Percentiles rank a stretch among this genome's conserved stretches.
phyloP scores from a whole-genome alignment of 306 rosid species.

The Prunus kanzakura region DNA sequence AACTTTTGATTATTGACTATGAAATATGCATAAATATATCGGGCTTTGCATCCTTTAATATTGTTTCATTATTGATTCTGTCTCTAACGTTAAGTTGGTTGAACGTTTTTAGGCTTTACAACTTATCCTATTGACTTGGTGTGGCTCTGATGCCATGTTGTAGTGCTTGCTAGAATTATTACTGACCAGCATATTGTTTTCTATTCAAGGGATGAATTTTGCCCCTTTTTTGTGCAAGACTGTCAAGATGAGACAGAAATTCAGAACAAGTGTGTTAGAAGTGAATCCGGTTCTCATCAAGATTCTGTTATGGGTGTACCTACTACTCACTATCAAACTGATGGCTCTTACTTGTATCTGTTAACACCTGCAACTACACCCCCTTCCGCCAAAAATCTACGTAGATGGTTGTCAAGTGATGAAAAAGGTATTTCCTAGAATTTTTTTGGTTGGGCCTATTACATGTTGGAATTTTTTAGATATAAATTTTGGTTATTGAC shows the following conservation, averaged over 20 bases:
- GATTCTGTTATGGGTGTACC: conserved; percentile 41
- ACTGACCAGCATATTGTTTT: conserved; percentile 28
- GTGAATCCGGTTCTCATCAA: conserved; percentile 34
- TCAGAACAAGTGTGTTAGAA: conserved; percentile 27
- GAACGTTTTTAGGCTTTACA: no score
- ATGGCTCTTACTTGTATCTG: conserved; percentile 66
- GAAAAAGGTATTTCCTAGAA: no score
- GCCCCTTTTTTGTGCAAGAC: conserved; percentile 45
- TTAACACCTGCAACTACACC: conserved; percentile 70
- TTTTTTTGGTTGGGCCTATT: no score
- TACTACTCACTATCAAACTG: conserved; percentile 59
- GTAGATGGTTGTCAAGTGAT: conserved; percentile 57
- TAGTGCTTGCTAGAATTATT: conserved; percentile 22
- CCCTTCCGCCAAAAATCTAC: conserved; percentile 58
- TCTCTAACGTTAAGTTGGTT: no score
- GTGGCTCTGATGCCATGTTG: no score
- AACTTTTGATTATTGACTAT: no score
- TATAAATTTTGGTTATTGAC: no score
- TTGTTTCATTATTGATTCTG: no score
- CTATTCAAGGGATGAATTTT: conserved; percentile 55
- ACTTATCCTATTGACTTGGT: no score
- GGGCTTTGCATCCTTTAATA: no score
- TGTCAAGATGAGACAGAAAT: conserved; percentile 32
- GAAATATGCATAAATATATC: no score
- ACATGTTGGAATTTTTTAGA: no score